Conservation (phyloP, 495 filamentous ascomycete genomes). For the Penicillium robsamsonii region DNA sequence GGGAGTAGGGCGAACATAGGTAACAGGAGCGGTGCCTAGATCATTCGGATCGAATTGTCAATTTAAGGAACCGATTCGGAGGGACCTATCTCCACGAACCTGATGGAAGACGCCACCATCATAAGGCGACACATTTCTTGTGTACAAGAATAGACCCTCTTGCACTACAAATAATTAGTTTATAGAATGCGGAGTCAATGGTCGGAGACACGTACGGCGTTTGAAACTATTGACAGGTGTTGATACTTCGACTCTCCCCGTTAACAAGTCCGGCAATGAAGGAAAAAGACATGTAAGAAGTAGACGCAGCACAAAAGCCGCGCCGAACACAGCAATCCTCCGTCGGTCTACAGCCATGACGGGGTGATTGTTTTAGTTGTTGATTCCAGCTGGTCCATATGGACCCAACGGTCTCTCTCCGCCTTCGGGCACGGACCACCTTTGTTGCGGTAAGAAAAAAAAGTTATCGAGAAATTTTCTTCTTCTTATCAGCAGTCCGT, state of each 20-base stretch:
- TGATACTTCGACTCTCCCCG: constrained; percentile 90
- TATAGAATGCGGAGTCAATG: constrained; percentile 2
- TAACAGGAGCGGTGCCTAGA: constrained; percentile 80
- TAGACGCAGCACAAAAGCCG: constrained; percentile 76
- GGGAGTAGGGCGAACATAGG: constrained; percentile 88
- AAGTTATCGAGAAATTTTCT: constrained; percentile 41
- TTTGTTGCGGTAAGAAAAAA: constrained; percentile 35
- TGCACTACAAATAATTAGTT: constrained; percentile 60
- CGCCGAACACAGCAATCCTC: constrained; percentile 71
- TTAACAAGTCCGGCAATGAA: constrained; percentile 78
- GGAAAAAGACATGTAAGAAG: constrained; percentile 80
- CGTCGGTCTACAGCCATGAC: constrained; percentile 66
- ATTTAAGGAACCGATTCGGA: constrained; percentile 10
- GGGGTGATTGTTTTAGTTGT: constrained; percentile 8
- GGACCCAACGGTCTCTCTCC: constrained; percentile 31
- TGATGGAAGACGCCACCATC: constrained; percentile 98
- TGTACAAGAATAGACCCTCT: constrained; percentile 94
- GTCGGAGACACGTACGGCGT: constrained; percentile 60
- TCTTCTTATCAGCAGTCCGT: constrained; percentile 32
- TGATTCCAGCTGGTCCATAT: constrained; percentile 28
- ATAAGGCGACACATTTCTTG: constrained; percentile 93
- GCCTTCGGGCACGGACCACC: constrained; percentile 41
- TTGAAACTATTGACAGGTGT: constrained; percentile 98
- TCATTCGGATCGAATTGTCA: constrained; percentile 9
- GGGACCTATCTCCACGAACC: constrained; percentile 37